Conservation (phyloP, 345 rosid species). For the Capsella bursapastoris region DNA sequence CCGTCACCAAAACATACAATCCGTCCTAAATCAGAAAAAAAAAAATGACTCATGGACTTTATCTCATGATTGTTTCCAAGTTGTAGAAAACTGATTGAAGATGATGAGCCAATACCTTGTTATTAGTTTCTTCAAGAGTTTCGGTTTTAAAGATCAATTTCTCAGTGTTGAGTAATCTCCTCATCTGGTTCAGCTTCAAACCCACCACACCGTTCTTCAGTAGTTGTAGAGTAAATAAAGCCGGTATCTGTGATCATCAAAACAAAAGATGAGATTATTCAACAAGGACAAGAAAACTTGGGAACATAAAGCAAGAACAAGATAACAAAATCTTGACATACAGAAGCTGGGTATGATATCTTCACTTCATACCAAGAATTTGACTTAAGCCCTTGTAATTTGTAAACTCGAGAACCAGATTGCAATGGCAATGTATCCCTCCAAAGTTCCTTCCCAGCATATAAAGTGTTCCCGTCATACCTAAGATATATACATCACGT, state of each 20-base stretch:
- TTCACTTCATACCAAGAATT: slow-evolving; percentile 90
- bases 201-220: slow-evolving; percentile 50
- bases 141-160: slow-evolving; percentile 64
- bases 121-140: slow-evolving; percentile 35
- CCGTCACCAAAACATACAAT: slow-evolving; percentile 60
- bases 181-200: slow-evolving; percentile 39
- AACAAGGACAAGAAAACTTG: slow-evolving; percentile 23
- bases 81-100: background rate
- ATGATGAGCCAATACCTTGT: slow-evolving; percentile 50
- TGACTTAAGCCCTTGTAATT: slow-evolving; percentile 69
- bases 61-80: background rate
- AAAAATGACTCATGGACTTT: background rate
- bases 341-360: slow-evolving; percentile 98
- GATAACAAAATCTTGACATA: slow-evolving; percentile 52
- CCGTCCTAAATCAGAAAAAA: slow-evolving; percentile 53
- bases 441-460: slow-evolving; percentile 72
- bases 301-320: slow-evolving; percentile 5
- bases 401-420: slow-evolving; percentile 64
- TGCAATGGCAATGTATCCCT: slow-evolving; percentile 64
- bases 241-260: slow-evolving; percentile 61
- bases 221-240: slow-evolving; percentile 66
- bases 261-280: slow-evolving; percentile 9
- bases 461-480: slow-evolving; percentile 48
- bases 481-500: slow-evolving; percentile 39
- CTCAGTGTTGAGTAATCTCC: slow-evolving; percentile 70